These are phyloP conservation scores for Acer yangbiense DNA, from an alignment of 345 rosid genomes.

Conservation along the genomic window DNA sequence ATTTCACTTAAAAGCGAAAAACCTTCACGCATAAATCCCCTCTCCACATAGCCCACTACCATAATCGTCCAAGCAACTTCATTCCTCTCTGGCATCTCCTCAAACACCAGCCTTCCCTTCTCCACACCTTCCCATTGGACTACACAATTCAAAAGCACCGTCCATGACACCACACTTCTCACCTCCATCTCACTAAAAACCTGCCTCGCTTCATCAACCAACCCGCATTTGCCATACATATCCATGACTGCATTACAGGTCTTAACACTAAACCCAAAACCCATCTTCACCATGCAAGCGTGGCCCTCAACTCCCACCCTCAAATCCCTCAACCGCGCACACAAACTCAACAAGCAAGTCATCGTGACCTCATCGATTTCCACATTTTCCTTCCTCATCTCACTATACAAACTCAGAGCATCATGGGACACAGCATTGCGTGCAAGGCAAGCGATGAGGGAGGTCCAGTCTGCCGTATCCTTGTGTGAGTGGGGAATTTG, in stretches of 20 bases:
- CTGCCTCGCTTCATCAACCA: conserved; percentile 41
- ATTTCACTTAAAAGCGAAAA: conserved; percentile 47
- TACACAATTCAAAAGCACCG: conserved; percentile 57
- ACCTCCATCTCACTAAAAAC: conserved; percentile 54
- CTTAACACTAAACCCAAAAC: conserved; percentile 41
- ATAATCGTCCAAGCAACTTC: conserved; percentile 75
- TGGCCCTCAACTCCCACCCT: conserved; percentile 64
- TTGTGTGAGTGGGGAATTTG: conserved; percentile 61
- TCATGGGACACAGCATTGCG: conserved; percentile 28
- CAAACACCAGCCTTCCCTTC: conserved; percentile 56
- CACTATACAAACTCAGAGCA: conserved; percentile 44
- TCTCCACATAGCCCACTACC: conserved; percentile 64
- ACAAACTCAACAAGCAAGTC: conserved; percentile 56
- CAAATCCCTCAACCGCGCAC: conserved; percentile 50
- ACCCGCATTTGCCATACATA: conserved; percentile 69
- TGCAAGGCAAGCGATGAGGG: conserved; percentile 54
- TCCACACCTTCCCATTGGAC: conserved; percentile 66
- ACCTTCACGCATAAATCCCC: conserved; percentile 52
- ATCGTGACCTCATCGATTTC: conserved; percentile 59
- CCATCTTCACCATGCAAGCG: conserved; percentile 55
- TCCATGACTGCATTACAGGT: conserved; percentile 69
- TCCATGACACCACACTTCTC: conserved; percentile 74
- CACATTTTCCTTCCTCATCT: conserved; percentile 43
- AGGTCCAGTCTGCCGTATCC: conserved; percentile 75
- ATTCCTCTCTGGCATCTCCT: conserved; percentile 72